Evolutionary conservation across 305 asterid species (phyloP), one percentile per base, ranked within the genome.

Genomic region (Plantago lanceolata): DNA sequence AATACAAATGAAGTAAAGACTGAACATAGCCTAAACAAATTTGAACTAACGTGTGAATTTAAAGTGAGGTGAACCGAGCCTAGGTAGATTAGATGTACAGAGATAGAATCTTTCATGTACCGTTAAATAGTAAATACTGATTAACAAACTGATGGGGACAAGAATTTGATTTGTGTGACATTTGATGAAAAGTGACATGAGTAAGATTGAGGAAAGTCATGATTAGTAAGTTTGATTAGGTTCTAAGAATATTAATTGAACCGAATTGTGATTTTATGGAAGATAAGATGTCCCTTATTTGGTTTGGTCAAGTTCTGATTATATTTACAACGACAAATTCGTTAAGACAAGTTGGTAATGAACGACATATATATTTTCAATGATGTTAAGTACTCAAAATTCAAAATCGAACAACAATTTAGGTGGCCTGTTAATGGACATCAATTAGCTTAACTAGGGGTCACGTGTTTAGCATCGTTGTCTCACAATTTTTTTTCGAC

Each of bases 241-340:
- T 53, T 21, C 8, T 53, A 21, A 53, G 58, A 53, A 19, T 53
- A 19, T 28, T 53, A 19, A 53, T 8, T 19, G 33, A 53, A 53
- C 15, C 26, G 11, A 4, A 8, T 11, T 52, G 4, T 20, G 8
- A 52, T 52, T 19, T 3, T 19, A 24, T 11, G 16, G 21, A 21
- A 53, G 58, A 53, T 53, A 53, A 51, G 57, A 51, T 51, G 57
- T 53, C 58, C 19, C 16, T 51, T n/a, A 53, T 19, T 53, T 53
- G 35, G 58, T 53, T 53, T 20, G 35, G 58, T 53, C 33, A 24
- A 1, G 28, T 24, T 24, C 1, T n/a, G n/a, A n/a, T n/a, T n/a
- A n/a, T n/a, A n/a, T n/a, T 7, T 53, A 21, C 58, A 53, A 53
- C 58, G 18, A 53, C 58, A 21, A 53, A 19, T 53, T 33, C 26